phyloP scores from a whole-genome alignment of 2,329 filamentous ascomycete species.

The Cladosporium sp. region DNA sequence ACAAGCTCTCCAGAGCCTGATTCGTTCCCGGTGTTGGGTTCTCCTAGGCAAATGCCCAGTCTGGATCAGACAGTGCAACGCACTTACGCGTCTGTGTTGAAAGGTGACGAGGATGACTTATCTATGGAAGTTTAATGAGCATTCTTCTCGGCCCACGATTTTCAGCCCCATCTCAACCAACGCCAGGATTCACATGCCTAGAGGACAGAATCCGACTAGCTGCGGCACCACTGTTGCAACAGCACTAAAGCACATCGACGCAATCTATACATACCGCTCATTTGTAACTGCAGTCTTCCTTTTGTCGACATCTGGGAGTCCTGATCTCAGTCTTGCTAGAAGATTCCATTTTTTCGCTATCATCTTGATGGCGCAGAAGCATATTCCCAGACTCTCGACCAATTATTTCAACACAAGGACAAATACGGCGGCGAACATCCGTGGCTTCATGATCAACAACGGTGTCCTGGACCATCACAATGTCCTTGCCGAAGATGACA shows the following conservation, averaged over 20 bases:
- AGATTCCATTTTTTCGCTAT: not conserved
- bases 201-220: not conserved
- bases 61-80: constrained; percentile 4
- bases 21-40: not conserved
- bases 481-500: not conserved
- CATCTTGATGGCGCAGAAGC: not conserved
- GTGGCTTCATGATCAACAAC: not conserved
- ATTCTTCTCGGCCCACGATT: not conserved
- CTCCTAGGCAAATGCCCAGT: not conserved
- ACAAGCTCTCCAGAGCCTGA: constrained; percentile 27
- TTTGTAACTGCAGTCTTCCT: not conserved
- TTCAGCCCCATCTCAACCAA: not conserved
- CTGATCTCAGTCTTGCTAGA: not conserved
- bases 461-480: not conserved
- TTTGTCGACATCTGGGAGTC: not conserved
- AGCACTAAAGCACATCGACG: not conserved
- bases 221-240: not conserved
- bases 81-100: constrained; percentile 11
- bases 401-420: not conserved
- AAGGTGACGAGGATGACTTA: not conserved
- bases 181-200: not conserved
- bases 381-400: not conserved
- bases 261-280: not conserved
- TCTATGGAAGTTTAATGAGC: not conserved
- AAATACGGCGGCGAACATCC: not conserved